Conservation (phyloP, 345 rosid genomes). For the Psidium guajava region DNA sequence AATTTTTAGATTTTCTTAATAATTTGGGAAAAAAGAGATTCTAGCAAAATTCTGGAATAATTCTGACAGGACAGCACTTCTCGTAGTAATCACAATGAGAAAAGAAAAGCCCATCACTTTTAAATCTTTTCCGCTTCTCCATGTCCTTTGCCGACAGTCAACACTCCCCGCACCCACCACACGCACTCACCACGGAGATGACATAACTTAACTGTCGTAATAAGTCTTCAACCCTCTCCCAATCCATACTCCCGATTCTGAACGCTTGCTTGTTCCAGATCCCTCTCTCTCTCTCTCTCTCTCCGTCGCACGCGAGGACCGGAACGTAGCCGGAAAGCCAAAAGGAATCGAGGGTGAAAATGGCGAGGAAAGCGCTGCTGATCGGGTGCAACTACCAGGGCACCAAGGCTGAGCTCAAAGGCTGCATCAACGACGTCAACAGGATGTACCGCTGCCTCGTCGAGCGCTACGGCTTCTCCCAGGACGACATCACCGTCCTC, state of each 20-base stretch:
- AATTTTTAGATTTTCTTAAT: no score
- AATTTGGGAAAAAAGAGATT: neutral
- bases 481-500: constrained; percentile 47
- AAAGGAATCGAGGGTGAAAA: neutral
- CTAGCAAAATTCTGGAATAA: neutral
- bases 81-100: neutral
- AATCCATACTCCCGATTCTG: neutral
- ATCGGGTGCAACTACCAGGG: constrained; percentile 81
- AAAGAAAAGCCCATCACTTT: neutral
- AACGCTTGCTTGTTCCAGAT: neutral
- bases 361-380: constrained; percentile 69
- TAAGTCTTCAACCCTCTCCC: neutral
- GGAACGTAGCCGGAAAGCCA: neutral
- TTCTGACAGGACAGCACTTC: neutral
- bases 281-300: neutral
- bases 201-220: neutral
- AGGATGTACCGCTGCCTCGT: constrained; percentile 50
- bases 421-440: constrained; percentile 81
- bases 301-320: neutral
- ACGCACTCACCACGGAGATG: neutral
- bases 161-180: neutral
- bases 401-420: constrained; percentile 81
- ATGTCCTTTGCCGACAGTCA: neutral
- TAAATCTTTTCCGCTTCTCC: neutral
- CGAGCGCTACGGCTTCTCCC: constrained; percentile 61